phyloP scores from a whole-genome alignment of 768 basidiomycete species.

The Kondoa subrosea region DNA sequence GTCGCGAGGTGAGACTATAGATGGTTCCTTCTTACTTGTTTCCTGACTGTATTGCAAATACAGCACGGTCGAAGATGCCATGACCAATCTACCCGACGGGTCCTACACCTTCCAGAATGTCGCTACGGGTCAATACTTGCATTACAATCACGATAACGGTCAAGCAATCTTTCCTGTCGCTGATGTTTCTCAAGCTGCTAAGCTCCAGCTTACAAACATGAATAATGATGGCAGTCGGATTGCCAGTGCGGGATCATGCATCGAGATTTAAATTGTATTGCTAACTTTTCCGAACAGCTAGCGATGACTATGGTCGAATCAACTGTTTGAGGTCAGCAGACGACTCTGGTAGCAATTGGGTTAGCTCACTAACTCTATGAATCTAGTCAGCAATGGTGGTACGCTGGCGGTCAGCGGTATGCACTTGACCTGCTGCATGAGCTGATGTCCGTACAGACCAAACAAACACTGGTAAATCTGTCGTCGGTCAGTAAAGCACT shows the following conservation, averaged over 20 bases:
- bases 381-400: neutral
- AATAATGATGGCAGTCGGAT: no score
- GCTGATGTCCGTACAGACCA: no score
- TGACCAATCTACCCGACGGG: neutral
- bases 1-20: no score
- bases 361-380: neutral
- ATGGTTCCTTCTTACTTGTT: no score
- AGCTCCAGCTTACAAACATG: no score
- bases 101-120: constrained; percentile 3
- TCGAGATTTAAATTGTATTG: no score
- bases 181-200: neutral
- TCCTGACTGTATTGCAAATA: no score
- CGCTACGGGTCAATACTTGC: neutral
- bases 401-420: neutral
- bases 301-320: neutral
- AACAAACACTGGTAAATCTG: neutral
- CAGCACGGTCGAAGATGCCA: neutral
- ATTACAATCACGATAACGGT: constrained; percentile 7
- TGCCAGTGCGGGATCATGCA: no score
- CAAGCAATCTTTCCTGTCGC: neutral
- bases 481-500: neutral
- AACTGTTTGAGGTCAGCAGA: neutral
- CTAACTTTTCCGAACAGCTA: no score
- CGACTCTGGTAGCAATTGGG: no score
- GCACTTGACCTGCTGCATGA: no score